Percentiles rank a stretch among this genome's conserved stretches.
phyloP scores from a whole-genome alignment of 768 basidiomycete species.

The Panellus pusillus region DNA sequence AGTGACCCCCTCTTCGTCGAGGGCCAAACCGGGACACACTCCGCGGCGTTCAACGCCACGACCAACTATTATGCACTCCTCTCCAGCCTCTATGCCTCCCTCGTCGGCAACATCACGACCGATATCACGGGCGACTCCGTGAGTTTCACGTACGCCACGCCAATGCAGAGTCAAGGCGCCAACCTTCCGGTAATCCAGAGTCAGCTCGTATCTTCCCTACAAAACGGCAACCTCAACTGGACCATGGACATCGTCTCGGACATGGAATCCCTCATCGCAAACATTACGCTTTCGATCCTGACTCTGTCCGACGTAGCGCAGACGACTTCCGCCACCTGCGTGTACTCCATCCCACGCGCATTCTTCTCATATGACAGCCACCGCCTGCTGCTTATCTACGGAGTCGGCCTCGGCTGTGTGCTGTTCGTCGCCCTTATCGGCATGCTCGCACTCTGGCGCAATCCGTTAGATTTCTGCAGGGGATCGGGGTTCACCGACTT shows the following conservation, averaged over 20 bases:
- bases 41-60: slow-evolving; percentile 8
- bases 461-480: background rate
- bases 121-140: background rate
- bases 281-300: slow-evolving; percentile 10
- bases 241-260: background rate
- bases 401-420: background rate
- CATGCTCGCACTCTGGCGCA: background rate
- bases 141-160: background rate
- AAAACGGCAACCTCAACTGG: slow-evolving; percentile 7
- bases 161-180: background rate
- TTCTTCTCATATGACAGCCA: slow-evolving; percentile 1
- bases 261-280: slow-evolving; percentile 5
- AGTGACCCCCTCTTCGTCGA: background rate
- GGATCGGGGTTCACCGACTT: slow-evolving; percentile 5
- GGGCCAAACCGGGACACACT: background rate
- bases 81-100: background rate
- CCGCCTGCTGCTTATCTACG: slow-evolving; percentile 10
- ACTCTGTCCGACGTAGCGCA: background rate
- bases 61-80: slow-evolving; percentile 12
- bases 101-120: slow-evolving; percentile 8
- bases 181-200: background rate
- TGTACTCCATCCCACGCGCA: background rate
- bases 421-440: slow-evolving; percentile 6
- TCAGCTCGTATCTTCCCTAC: background rate
- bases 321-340: background rate